Evolutionary conservation across 768 basidiomycete genomes (phyloP).

Genomic region (Flagelloscypha sp.): DNA sequence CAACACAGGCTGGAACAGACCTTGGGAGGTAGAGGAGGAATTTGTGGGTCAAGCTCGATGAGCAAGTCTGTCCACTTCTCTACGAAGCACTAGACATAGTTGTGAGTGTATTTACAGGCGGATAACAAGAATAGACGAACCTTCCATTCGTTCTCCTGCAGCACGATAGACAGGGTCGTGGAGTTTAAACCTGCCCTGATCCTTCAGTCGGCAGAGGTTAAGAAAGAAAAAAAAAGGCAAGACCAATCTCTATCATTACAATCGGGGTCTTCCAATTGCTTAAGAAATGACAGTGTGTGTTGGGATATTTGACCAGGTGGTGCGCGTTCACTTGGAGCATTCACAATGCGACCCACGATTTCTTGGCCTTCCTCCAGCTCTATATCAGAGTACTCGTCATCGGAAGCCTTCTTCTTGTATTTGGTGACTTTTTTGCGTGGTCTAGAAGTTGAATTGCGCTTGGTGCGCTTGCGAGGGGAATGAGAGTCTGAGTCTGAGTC

Average conservation of each 20-base stretch:
- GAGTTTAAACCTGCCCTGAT: constrained; percentile 64
- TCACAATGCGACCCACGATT: constrained; percentile 66
- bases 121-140: neutral
- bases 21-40: constrained; percentile 84
- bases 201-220: neutral
- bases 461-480: too few relatives aligned
- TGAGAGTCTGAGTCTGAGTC: too few relatives aligned
- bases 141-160: too few relatives aligned
- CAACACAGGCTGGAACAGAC: too few relatives aligned
- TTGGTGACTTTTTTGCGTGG: too few relatives aligned
- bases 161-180: constrained; percentile 42
- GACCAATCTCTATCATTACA: constrained; percentile 84
- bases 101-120: constrained; percentile 33
- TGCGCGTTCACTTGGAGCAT: constrained; percentile 65
- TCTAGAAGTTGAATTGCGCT: too few relatives aligned
- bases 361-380: constrained; percentile 58
- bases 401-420: constrained; percentile 21
- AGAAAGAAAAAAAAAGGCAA: constrained; percentile 8
- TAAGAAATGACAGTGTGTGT: constrained; percentile 77
- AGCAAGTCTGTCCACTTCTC: constrained; percentile 61
- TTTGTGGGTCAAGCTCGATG: constrained; percentile 66
- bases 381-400: constrained; percentile 33
- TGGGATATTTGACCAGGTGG: constrained; percentile 80
- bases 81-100: constrained; percentile 75
- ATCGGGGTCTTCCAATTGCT: constrained; percentile 58